Conservation (phyloP, 1,284 basidiomycete genomes). For the Moesziomyces sp. region DNA sequence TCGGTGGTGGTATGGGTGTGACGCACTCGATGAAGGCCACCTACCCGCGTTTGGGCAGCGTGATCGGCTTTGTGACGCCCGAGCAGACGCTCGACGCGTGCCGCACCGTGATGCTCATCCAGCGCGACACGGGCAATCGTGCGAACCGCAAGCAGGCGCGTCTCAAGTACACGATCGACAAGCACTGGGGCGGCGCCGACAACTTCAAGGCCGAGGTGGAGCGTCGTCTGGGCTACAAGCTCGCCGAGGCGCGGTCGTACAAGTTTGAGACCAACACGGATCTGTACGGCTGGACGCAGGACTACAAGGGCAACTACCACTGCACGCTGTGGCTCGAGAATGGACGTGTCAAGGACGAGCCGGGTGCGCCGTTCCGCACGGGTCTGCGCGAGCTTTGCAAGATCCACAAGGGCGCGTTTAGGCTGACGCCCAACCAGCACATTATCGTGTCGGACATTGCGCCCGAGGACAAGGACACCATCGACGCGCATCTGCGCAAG, state of each 20-base stretch:
- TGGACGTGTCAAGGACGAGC: slow-evolving; percentile 92
- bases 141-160: slow-evolving; percentile 70
- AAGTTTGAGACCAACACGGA: slow-evolving; percentile 91
- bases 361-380: slow-evolving; percentile 89
- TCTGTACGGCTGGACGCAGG: slow-evolving; percentile 90
- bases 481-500: slow-evolving; percentile 83
- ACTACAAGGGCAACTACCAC: slow-evolving; percentile 88
- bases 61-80: slow-evolving; percentile 91
- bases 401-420: slow-evolving; percentile 91
- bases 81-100: slow-evolving; percentile 88
- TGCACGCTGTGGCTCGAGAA: slow-evolving; percentile 97
- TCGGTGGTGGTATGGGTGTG: slow-evolving; percentile 96
- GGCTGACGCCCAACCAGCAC: slow-evolving; percentile 89
- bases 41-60: slow-evolving; percentile 87
- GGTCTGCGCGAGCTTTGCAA: slow-evolving; percentile 91
- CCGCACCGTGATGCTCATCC: slow-evolving; percentile 91
- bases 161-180: slow-evolving; percentile 96
- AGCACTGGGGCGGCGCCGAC: slow-evolving; percentile 75
- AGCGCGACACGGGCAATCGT: slow-evolving; percentile 96
- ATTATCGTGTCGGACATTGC: slow-evolving; percentile 86
- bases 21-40: slow-evolving; percentile 99
- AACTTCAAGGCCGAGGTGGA: slow-evolving; percentile 87
- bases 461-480: slow-evolving; percentile 73
- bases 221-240: slow-evolving; percentile 82
- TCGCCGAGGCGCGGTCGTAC: slow-evolving; percentile 78